These are phyloP conservation scores for Chaetomium fimeti DNA, from an alignment of 495 filamentous ascomycete species.

Conservation along the genomic window DNA sequence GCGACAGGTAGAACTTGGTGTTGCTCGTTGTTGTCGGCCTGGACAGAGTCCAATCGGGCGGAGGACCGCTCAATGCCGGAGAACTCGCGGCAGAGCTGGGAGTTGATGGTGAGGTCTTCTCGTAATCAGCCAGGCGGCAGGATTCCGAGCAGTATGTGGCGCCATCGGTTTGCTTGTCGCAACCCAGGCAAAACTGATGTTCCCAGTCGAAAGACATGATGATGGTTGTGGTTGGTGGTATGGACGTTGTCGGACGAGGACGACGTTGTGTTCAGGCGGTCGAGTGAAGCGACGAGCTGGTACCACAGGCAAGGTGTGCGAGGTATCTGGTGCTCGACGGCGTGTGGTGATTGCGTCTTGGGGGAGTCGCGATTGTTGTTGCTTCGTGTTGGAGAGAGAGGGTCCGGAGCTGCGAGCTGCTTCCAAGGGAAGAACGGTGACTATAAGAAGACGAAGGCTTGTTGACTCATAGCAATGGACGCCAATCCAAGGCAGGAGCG, in stretches of 20 bases:
- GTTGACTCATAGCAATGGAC: conserved; percentile 30
- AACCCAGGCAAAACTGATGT: conserved; percentile 90
- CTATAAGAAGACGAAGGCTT: conserved; percentile 31
- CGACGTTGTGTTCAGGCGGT: neutral
- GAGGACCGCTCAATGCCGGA: conserved; percentile 47
- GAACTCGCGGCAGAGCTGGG: conserved; percentile 57
- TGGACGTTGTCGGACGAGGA: conserved; percentile 11
- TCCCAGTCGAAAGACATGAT: conserved; percentile 75
- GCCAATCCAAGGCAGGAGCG: conserved; percentile 18
- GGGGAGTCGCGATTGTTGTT: conserved; percentile 2
- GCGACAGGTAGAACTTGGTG: conserved; percentile 64
- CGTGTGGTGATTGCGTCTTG: conserved; percentile 13
- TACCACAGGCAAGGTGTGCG: neutral
- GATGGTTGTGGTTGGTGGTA: conserved; percentile 18
- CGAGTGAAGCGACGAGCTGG: conserved; percentile 8
- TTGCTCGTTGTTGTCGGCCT: conserved; percentile 37
- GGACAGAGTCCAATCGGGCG: conserved; percentile 47
- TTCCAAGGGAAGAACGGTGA: conserved; percentile 22
- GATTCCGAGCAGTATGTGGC: conserved; percentile 89
- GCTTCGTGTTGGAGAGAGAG: conserved; percentile 19
- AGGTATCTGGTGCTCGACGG: neutral
- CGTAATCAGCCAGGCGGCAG: conserved; percentile 84
- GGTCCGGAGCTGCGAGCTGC: conserved; percentile 14
- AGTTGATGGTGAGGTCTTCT: conserved; percentile 58
- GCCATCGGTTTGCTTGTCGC: conserved; percentile 82